Percentiles rank a stretch among this genome's conserved stretches.
phyloP scores from a whole-genome alignment of 371 early-diverging fungal species.

The Scutellospora calospora region DNA sequence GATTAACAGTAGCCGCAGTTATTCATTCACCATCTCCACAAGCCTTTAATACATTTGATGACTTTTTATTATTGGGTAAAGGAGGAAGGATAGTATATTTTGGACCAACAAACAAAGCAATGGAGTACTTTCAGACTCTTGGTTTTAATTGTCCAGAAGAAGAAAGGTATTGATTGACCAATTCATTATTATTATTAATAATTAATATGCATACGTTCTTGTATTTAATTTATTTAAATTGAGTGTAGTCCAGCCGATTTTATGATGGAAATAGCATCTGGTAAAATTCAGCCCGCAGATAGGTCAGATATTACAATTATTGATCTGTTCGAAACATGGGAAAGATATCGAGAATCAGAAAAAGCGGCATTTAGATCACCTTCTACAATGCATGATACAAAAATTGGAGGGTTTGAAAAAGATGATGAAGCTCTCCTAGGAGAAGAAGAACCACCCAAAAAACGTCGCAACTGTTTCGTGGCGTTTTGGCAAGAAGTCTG shows the following conservation, averaged over 20 bases:
- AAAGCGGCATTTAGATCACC: neutral
- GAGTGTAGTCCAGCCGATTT: slow-evolving; percentile 61
- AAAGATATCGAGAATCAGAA: neutral
- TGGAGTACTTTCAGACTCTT: slow-evolving; percentile 67
- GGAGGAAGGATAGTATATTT: slow-evolving; percentile 86
- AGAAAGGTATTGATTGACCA: slow-evolving; percentile 57
- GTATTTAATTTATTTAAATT: neutral
- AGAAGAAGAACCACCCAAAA: no score
- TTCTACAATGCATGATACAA: neutral
- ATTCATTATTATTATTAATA: neutral
- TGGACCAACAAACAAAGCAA: slow-evolving; percentile 64
- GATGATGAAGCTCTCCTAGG: no score
- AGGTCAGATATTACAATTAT: neutral
- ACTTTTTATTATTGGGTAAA: slow-evolving; percentile 79
- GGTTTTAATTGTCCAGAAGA: slow-evolving; percentile 87
- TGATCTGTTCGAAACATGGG: slow-evolving; percentile 30
- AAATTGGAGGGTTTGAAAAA: no score
- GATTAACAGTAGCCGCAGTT: slow-evolving; percentile 84
- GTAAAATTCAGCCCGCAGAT: slow-evolving; percentile 43
- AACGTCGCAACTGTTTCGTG: no score
- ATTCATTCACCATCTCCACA: slow-evolving; percentile 96
- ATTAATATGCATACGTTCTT: neutral
- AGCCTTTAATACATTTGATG: slow-evolving; percentile 90
- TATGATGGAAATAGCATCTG: slow-evolving; percentile 58
- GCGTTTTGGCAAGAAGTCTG: neutral